Percentiles rank a stretch among this genome's conserved stretches.
These are phyloP conservation scores for Podospora bellae-mahoneyi DNA, from an alignment of 495 filamentous ascomycete species.

Conservation along the genomic window DNA sequence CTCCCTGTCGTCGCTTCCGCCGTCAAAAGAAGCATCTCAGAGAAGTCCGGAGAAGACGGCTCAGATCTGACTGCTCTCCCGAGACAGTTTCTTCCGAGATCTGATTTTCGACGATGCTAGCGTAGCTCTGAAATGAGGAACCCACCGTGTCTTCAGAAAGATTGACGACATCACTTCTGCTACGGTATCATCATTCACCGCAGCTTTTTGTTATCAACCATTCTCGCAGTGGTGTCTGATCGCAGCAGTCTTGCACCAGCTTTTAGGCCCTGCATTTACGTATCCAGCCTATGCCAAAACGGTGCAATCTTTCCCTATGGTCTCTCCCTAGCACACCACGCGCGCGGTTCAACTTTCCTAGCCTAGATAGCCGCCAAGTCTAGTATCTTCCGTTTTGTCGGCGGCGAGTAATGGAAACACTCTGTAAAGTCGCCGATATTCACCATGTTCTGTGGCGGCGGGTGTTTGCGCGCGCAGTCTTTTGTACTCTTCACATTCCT, in stretches of 20 bases:
- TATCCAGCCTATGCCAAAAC: background rate
- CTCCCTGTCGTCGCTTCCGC: background rate
- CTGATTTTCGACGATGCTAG: constrained; percentile 1
- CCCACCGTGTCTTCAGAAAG: background rate
- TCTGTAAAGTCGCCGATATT: background rate
- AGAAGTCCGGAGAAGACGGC: background rate
- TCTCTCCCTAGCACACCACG: background rate
- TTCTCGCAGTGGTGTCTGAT: background rate
- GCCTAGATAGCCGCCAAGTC: constrained; percentile 1
- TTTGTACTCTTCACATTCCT: background rate
- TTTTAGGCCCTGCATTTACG: background rate
- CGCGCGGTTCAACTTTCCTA: constrained; percentile 1
- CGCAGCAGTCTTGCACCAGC: background rate
- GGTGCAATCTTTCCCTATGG: background rate
- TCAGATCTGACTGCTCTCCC: constrained; percentile 1
- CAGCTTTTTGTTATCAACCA: background rate
- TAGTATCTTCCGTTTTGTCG: background rate
- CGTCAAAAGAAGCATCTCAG: background rate
- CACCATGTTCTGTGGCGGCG: background rate
- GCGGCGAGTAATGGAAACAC: background rate
- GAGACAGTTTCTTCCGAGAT: background rate
- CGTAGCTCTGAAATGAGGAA: background rate
- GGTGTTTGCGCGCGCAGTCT: background rate
- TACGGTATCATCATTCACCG: background rate
- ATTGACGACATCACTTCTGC: no score